Evolutionary conservation across 23 red algal species (phyloP), one percentile per base, ranked within the genome.

Genomic region (Gracilariopsis chorda): DNA sequence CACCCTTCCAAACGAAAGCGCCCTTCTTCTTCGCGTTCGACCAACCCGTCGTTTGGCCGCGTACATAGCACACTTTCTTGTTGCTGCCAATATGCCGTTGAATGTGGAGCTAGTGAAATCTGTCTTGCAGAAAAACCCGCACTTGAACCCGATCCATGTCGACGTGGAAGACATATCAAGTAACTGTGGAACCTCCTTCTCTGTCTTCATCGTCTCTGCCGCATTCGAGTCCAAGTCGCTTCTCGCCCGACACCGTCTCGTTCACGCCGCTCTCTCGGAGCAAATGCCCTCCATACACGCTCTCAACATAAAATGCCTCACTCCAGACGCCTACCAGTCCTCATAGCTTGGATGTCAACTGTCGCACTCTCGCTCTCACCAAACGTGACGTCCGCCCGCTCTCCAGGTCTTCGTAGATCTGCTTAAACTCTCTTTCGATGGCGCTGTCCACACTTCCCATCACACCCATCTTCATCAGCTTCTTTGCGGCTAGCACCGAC

Each of bases 151-250:
- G 1, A 77, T 20, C 32, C 78, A 83, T 33, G 51, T 83, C 3
- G n/a, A 59, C 0, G 68, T 88, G 33, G 37, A 52, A 44, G 84
- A 88, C 68, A 77, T 88, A 7, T 88, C 84, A 24, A 63, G 45
- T 35, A 63, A 63, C 49, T 88, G 84, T 44, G 84, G 84, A 1
- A 88, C 84, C 0, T 77, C 67, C 0, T 88, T 88, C 48, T 64
- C 52, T 41, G 40, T 88, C 67, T 14, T 45, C 2, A 2, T 77
- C 43, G 84, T 88, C 12, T 58, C 84, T 10, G 0, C 19, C 41
- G 68, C 84, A 20, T 88, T 88, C 52, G 51, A 52, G 24, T 16
- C 10, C 7, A n/a, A 34, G 14, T 48, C 51, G 16, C 69, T 88
- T 2, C 44, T 88, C 32, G 68, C 45, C 7, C 84, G 84, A 13